phyloP scores from a whole-genome alignment of 257 asterid genomes.

The Cinchona pubescens region DNA sequence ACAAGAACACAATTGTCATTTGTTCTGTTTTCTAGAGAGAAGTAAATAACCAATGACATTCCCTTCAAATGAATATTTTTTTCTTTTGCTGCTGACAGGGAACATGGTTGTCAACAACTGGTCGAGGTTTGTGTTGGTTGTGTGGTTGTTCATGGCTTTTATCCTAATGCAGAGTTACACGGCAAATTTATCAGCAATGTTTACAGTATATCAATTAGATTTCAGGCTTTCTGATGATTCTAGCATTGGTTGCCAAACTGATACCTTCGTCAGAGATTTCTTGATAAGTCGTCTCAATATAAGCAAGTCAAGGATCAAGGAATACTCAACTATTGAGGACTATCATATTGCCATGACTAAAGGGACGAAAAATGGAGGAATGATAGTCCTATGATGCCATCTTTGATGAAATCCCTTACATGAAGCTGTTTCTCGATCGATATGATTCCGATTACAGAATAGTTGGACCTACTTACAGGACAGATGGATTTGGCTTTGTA shows the following conservation, averaged over 20 bases:
- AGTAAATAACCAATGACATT: not conserved
- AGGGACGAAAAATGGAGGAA: constrained; percentile 27
- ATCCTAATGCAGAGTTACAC: constrained; percentile 62
- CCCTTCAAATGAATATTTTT: not conserved
- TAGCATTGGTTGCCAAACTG: constrained; percentile 40
- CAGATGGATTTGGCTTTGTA: constrained; percentile 58
- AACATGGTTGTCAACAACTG: constrained; percentile 47
- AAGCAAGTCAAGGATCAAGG: constrained; percentile 1
- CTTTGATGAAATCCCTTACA: constrained; percentile 27
- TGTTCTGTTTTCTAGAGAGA: not conserved
- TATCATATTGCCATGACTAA: constrained; percentile 18
- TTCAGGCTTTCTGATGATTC: constrained; percentile 31
- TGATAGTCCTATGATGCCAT: constrained; percentile 25
- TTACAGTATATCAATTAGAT: constrained; percentile 46
- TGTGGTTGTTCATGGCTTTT: constrained; percentile 53
- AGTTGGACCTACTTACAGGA: too few species aligned
- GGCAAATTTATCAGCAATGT: constrained; percentile 48
- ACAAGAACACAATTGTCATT: not conserved
- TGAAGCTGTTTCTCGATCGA: constrained; percentile 37
- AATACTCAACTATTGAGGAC: constrained; percentile 10
- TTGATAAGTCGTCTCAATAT: constrained; percentile 22
- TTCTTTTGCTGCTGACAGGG: constrained; percentile 27
- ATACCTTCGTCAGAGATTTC: constrained; percentile 39
- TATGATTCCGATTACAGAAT: constrained; percentile 43
- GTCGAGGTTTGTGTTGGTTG: constrained; percentile 47